Evolutionary conservation across 2,329 filamentous ascomycete species (phyloP), one percentile per base, ranked within the genome.

Genomic region (Hirsutella thompsonii): DNA sequence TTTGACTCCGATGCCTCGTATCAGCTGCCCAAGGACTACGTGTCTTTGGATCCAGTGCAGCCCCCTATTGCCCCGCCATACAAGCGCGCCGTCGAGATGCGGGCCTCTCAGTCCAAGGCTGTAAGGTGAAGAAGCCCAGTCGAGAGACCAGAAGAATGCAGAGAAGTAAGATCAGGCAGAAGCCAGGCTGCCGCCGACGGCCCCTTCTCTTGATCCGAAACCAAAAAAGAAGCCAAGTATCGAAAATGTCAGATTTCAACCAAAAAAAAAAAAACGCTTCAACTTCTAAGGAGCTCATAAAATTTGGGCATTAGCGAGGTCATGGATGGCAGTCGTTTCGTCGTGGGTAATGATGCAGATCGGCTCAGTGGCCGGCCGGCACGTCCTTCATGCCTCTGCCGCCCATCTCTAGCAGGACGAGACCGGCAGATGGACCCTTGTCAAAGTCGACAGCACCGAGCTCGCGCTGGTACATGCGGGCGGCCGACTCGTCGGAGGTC

Each of bases 1-100:
- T 98, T 89, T 65, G 92, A 98, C 65, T 88, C 90, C 1, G 92
- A 98, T 68, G 90, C 92, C 4, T 92, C 89, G 4, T 95, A 96
- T 61, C 76, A 83, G 49, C 69, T 98, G 16, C 89, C 92, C 1
- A 83, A 89, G 45, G 83, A 88, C 49, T 77, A 93, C 55, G 75
- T 93, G 40, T 89, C 83, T 50, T 72, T 96, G 38, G 88, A 95
- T 57, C 92, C 92, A 0, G 76, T 98, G 26, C 92, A 96, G 58
- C 90, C 90, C 21, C 92, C 92, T 0, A 98, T 92, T 29, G 92
- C 92, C 9, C 92, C 92, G 11, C 92, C 92, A 0, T 98, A 98
- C 57, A 93, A 89, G 60, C 77, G 82, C 42, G 92, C 92, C 11
- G 66, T 98, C 45, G 90, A 96, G 60, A 73, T 92, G 52, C 55